Evolutionary conservation across 345 rosid genomes (phyloP).

Genomic region (Cardamine chenopodiifolia): DNA sequence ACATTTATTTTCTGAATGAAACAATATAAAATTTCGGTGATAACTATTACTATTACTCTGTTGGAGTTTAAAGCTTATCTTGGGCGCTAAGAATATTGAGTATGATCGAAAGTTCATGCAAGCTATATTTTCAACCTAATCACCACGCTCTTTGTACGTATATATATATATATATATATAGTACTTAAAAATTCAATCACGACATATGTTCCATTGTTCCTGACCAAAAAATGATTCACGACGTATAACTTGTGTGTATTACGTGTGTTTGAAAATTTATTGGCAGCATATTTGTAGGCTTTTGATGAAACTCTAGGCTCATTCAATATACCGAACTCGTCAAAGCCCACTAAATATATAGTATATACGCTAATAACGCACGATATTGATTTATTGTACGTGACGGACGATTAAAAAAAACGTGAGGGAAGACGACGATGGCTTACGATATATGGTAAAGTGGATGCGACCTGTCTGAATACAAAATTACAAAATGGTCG

Average conservation of each 20-base stretch:
- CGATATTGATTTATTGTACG: neutral
- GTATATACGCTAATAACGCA: neutral
- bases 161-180: no score
- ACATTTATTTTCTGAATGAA: neutral
- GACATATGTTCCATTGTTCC: constrained; percentile 7
- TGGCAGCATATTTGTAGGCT: neutral
- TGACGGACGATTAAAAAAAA: neutral
- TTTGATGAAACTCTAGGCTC: neutral
- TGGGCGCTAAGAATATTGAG: constrained; percentile 4
- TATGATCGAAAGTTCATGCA: neutral
- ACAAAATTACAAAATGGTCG: constrained; percentile 24
- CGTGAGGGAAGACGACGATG: constrained; percentile 8
- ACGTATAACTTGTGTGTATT: neutral
- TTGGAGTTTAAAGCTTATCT: neutral
- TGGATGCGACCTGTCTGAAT: constrained; percentile 27
- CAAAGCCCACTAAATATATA: constrained; percentile 18
- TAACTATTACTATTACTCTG: neutral
- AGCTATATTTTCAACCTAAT: constrained; percentile 36
- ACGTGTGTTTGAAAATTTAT: neutral
- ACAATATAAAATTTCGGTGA: neutral
- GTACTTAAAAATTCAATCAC: constrained; percentile 11
- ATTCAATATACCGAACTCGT: neutral
- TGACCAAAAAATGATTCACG: neutral
- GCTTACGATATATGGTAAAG: constrained; percentile 35
- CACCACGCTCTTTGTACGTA: neutral